Evolutionary conservation across 2,329 filamentous ascomycete genomes (phyloP).

Genomic region (Xylariaceae sp.): DNA sequence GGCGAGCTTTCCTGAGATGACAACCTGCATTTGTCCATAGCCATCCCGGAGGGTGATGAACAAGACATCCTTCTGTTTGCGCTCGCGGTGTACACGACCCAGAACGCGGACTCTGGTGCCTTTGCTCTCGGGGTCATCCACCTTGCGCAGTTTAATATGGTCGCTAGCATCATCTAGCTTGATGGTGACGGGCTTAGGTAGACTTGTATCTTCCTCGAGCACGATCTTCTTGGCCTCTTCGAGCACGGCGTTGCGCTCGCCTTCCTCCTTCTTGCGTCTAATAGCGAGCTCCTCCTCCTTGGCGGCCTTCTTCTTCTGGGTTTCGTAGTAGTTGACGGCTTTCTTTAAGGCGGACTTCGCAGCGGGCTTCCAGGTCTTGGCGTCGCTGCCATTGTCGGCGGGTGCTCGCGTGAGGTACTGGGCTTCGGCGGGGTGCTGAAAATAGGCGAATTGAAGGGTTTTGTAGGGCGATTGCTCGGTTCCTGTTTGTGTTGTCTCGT

Average conservation of each 20-base stretch:
- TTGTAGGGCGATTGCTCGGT: constrained; percentile 75
- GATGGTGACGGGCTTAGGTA: constrained; percentile 73
- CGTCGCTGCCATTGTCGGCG: constrained; percentile 60
- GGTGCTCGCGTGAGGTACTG: constrained; percentile 66
- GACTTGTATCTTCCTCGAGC: constrained; percentile 65
- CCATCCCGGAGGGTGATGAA: constrained; percentile 65
- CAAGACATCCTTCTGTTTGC: constrained; percentile 77
- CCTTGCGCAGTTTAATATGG: no score
- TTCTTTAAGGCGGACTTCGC: constrained; percentile 86
- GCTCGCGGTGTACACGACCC: constrained; percentile 77
- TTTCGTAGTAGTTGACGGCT: constrained; percentile 68
- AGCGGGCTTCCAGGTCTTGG: constrained; percentile 70
- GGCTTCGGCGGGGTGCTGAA: constrained; percentile 61
- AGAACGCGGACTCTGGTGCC: constrained; percentile 61
- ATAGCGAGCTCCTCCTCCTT: constrained; percentile 72
- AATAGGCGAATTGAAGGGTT: constrained; percentile 71
- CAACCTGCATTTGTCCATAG: constrained; percentile 77
- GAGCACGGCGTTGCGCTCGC: constrained; percentile 63
- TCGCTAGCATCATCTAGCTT: no score
- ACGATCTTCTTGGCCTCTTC: constrained; percentile 80
- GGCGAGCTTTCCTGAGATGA: constrained; percentile 71
- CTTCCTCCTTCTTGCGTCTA: constrained; percentile 67
- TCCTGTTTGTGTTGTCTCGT: constrained; percentile 64
- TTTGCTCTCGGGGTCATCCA: constrained; percentile 57
- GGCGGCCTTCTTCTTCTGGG: constrained; percentile 77